Evolutionary conservation across 2,329 filamentous ascomycete genomes (phyloP), one percentile per base, ranked within the genome.

Genomic region (Daldinia eschscholtzii): DNA sequence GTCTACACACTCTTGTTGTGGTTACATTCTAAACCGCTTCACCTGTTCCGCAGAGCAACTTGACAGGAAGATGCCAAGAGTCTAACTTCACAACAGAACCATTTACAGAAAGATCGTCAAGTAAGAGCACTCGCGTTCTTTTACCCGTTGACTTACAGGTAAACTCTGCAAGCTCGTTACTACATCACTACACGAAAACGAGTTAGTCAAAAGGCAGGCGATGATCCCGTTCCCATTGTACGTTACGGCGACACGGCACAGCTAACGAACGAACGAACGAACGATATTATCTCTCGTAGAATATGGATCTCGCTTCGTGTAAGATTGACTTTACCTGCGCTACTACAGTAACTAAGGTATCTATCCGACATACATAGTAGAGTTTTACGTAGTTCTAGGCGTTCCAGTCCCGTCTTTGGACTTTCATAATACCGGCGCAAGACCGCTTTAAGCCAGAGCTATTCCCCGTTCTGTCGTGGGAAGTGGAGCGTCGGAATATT

Each of bases 271-370:
- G 2, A 66, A 64, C 63, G 2, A 23, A 23, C 30, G 13, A 57
- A 64, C 23, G 23, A 52, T 33, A 41, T 33, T 56, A n/a, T 52
- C 12, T 52, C 12, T 61, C 64, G 64, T 70, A 70, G 67, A 65
- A 65, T 70, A 67, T 65, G 69, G 56, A 70, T 70, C 67, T 65
- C 65, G 67, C 64, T 63, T 71, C 52, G 70, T 67, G 70, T 71
- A 48, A 70, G 64, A 70, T 71, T 10, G 33, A 35, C 33, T 35
- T 35, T 62, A 56, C 46, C 23, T 50, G 28, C 46, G 41, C 23
- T 50, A 50, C 23, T 50, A 9, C 6, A 10, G 10, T 35, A 35
- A 23, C 20, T 23, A 23, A 1, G 1, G 1, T 23, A 23, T 2
- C 67, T 58, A 57, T 64, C 58, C 67, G 69, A 67, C 65, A 23